Evolutionary conservation across 148 eudicot species (phyloP), one percentile per base, ranked within the genome.

Genomic region (Amaranthus hypochondriacus): DNA sequence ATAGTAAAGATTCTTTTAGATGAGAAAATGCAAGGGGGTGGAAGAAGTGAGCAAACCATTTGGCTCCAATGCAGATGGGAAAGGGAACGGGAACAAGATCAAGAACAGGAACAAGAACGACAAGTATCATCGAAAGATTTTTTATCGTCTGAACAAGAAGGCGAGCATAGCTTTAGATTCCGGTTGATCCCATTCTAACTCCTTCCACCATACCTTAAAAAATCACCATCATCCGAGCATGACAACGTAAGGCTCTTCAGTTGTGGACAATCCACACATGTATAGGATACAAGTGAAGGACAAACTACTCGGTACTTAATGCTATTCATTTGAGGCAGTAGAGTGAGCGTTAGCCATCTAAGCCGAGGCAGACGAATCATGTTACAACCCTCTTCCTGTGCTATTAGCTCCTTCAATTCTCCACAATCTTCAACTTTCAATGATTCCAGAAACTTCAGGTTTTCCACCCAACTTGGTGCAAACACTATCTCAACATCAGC

Each of bases 381-480:
- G 7, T 14, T 13, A 7, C 73, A 14, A 4, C 39, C 39, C 39
- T 28, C 48, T 21, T 53, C 52, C 4, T 44, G 51, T 70, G 51
- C 42, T 56, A 70, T 70, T 56, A 70, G 3, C 21, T 70, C 62
- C 73, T 70, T 70, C 42, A 70, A 42, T 44, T 70, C 50, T 56
- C 6, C 15, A 70, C 73, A 70, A 70, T 70, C 73, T 70, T 56
- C 60, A 55, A 69, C 42, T 55, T 69, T 48, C 47, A 70, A 6
- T 46, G 47, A 12, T 56, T 13, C 43, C 56, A 70, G 73, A 51
- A 15, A 3, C 57, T 70, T 51, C 28, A 70, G 51, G 57, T 56
- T 70, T 4, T 56, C 39, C 50, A 55, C 15, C 73, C 62, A 56
- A 57, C 21, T 18, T 4, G 51, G 11, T 47, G 52, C 4, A 70